phyloP scores from a whole-genome alignment of 805 yeast genomes.

The Candida gorgasii region DNA sequence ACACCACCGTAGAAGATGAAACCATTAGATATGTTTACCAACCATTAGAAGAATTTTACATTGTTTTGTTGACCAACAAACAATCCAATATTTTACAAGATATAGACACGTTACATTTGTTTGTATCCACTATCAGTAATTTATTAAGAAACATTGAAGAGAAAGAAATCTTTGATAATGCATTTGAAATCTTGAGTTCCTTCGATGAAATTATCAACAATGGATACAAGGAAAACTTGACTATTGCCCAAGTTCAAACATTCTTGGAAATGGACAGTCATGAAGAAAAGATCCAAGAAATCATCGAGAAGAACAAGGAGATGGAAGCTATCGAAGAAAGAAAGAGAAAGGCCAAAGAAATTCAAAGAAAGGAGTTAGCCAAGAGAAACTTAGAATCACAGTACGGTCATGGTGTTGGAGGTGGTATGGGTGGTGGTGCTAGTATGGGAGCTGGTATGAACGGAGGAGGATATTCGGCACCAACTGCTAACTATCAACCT shows the following conservation, averaged over 20 bases:
- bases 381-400: slow-evolving; percentile 57
- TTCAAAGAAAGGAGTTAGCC: slow-evolving; percentile 76
- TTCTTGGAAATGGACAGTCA: slow-evolving; percentile 97
- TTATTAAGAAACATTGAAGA: slow-evolving; percentile 74
- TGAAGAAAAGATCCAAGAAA: slow-evolving; percentile 97
- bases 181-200: slow-evolving; percentile 87
- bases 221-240: slow-evolving; percentile 88
- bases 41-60: slow-evolving; percentile 91
- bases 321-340: slow-evolving; percentile 96
- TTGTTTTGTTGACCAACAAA: slow-evolving; percentile 86
- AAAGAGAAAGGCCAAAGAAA: slow-evolving; percentile 90
- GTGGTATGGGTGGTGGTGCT: not conserved
- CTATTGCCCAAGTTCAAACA: slow-evolving; percentile 78
- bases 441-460: no score
- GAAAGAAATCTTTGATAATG: slow-evolving; percentile 75
- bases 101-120: slow-evolving; percentile 84
- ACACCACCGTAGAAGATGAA: slow-evolving; percentile 92
- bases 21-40: slow-evolving; percentile 91
- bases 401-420: slow-evolving; percentile 15
- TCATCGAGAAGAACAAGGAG: slow-evolving; percentile 95
- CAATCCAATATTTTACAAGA: slow-evolving; percentile 93
- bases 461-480: not conserved
- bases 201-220: slow-evolving; percentile 90
- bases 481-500: slow-evolving; percentile 22
- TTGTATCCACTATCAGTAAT: slow-evolving; percentile 78